Evolutionary conservation across 495 filamentous ascomycete species (phyloP).

Genomic region (Talaromyces stipitatus): DNA sequence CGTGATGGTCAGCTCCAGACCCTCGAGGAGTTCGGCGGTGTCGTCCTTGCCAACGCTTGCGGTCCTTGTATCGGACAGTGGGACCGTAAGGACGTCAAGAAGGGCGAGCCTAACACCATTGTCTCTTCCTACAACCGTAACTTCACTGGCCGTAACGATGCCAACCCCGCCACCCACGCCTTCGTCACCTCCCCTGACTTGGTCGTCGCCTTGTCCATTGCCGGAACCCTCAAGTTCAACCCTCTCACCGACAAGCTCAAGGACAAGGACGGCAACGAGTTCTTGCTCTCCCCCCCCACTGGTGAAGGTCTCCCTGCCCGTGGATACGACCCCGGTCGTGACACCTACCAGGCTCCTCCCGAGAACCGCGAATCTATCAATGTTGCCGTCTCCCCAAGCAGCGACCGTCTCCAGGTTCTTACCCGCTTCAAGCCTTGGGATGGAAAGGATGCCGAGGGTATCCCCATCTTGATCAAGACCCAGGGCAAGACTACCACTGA

Average conservation of each 20-base stretch:
- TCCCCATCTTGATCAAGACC: conserved; percentile 96
- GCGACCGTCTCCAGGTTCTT: conserved; percentile 91
- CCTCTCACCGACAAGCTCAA: conserved; percentile 89
- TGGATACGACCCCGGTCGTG: conserved; percentile 87
- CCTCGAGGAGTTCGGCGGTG: conserved; percentile 94
- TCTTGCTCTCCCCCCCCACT: conserved; percentile 69
- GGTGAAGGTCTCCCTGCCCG: conserved; percentile 73
- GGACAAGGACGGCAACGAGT: conserved; percentile 97
- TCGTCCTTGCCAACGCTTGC: conserved; percentile 95
- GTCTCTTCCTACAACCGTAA: conserved; percentile 98
- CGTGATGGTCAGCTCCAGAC: conserved; percentile 94
- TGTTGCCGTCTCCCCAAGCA: conserved; percentile 81
- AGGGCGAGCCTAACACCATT: conserved; percentile 95
- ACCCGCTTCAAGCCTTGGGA: conserved; percentile 83
- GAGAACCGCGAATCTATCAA: conserved; percentile 60
- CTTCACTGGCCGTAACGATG: conserved; percentile 99
- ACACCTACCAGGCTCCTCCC: conserved; percentile 97
- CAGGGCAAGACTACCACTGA: conserved; percentile 99
- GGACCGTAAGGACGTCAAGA: conserved; percentile 91
- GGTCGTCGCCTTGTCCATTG: conserved; percentile 84
- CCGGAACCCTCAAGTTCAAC: conserved; percentile 93
- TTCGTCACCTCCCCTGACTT: conserved; percentile 99
- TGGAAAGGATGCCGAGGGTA: conserved; percentile 81
- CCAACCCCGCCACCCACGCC: conserved; percentile 96
- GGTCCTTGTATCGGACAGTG: conserved; percentile 81